phyloP scores from a whole-genome alignment of 768 basidiomycete species.

The Suillus decipiens region DNA sequence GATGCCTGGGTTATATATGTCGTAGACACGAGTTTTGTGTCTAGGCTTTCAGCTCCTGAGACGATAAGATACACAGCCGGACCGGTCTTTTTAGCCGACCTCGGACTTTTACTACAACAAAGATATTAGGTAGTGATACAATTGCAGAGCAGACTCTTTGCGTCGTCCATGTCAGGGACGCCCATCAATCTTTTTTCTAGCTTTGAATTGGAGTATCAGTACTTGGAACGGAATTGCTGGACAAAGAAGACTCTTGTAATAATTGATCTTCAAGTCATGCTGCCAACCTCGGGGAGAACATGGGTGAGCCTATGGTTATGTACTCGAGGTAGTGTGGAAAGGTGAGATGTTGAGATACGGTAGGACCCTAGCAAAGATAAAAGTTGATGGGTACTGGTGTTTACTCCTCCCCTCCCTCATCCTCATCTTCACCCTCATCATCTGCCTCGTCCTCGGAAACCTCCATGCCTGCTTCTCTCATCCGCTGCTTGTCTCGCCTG shows the following conservation, averaged over 20 bases:
- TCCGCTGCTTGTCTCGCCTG: constrained; percentile 75
- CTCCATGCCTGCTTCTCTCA: constrained; percentile 75
- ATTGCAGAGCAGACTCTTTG: background rate
- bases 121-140: background rate
- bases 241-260: background rate
- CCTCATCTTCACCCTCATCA: constrained; percentile 59
- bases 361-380: background rate
- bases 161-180: background rate
- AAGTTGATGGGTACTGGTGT: background rate
- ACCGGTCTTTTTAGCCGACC: no score
- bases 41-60: no score
- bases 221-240: background rate
- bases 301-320: background rate
- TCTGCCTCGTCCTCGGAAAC: constrained; percentile 93
- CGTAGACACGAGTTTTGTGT: no score
- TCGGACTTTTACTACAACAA: no score
- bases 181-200: background rate
- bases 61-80: no score
- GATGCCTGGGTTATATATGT: no score
- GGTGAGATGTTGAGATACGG: background rate
- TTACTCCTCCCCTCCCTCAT: constrained; percentile 29
- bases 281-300: background rate
- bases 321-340: background rate
- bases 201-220: background rate
- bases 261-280: background rate